Percentiles rank a stretch among this genome's conserved stretches.
Evolutionary conservation across 2,329 filamentous ascomycete genomes (phyloP).

Genomic region (Sordariomycetes sp.): DNA sequence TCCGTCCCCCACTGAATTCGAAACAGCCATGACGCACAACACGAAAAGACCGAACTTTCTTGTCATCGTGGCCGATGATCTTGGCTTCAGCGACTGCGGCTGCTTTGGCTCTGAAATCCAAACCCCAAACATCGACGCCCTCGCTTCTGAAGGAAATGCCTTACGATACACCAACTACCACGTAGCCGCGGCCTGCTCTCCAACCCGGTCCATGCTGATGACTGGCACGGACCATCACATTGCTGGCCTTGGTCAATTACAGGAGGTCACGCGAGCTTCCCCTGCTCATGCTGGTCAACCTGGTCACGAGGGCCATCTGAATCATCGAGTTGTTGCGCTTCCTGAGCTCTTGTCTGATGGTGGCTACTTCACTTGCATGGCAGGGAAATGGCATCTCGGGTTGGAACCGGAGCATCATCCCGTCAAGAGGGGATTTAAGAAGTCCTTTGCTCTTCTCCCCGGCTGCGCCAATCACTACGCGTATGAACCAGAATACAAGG

Average conservation of each 20-base stretch:
- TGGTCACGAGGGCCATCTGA: too few species aligned
- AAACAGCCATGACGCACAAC: too few species aligned
- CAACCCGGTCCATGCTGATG: conserved; percentile 49
- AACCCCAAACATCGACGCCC: conserved; percentile 18
- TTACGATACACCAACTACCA: conserved; percentile 54
- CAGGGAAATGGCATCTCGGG: too few species aligned
- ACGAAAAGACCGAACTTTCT: conserved; percentile 17
- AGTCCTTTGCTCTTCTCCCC: background rate
- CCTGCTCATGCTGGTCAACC: too few species aligned
- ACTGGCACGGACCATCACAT: too few species aligned
- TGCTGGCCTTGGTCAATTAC: too few species aligned
- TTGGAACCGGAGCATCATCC: too few species aligned
- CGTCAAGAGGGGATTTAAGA: background rate
- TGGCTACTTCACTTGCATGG: too few species aligned
- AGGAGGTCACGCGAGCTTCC: too few species aligned
- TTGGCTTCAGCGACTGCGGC: conserved; percentile 20
- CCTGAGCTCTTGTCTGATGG: too few species aligned
- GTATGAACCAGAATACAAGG: background rate
- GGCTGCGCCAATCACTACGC: background rate
- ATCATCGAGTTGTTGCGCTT: too few species aligned
- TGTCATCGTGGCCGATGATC: conserved; percentile 22
- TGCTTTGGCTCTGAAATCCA: conserved; percentile 22
- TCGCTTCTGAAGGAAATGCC: conserved; percentile 34
- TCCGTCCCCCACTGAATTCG: too few species aligned
- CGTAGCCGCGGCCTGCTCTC: conserved; percentile 49